Percentiles rank a stretch among this genome's conserved stretches.
Evolutionary conservation across 495 filamentous ascomycete genomes (phyloP).

Genomic region (Massariosphaeria phaeospora): DNA sequence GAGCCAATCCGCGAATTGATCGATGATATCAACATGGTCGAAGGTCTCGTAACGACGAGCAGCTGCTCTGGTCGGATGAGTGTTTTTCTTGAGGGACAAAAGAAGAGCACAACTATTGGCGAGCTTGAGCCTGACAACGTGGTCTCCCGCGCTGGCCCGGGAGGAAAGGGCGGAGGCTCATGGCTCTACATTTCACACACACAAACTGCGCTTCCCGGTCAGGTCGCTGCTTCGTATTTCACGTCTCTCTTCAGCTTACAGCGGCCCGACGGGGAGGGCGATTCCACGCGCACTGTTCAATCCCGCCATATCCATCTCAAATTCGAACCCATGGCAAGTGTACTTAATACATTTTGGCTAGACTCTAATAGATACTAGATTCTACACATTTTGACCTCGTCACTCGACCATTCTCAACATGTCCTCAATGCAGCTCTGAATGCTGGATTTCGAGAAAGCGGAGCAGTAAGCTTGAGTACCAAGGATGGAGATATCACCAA

Average conservation of each 20-base stretch:
- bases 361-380: constrained; percentile 53
- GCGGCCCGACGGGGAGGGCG: not conserved
- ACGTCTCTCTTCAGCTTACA: constrained; percentile 16
- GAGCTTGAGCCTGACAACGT: not conserved
- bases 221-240: not conserved
- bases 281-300: constrained; percentile 12
- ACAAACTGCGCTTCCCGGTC: constrained; percentile 46
- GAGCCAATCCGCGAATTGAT: constrained; percentile 70
- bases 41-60: constrained; percentile 80
- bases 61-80: constrained; percentile 81
- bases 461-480: constrained; percentile 53
- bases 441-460: constrained; percentile 85
- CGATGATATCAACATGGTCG: constrained; percentile 63
- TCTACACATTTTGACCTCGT: constrained; percentile 76
- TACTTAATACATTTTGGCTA: not conserved
- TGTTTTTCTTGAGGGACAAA: constrained; percentile 77
- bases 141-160: constrained; percentile 39
- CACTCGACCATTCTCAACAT: constrained; percentile 62
- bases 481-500: constrained; percentile 42
- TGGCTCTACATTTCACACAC: constrained; percentile 90
- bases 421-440: constrained; percentile 68
- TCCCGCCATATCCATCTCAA: constrained; percentile 70
- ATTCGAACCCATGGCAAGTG: constrained; percentile 85
- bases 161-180: constrained; percentile 72
- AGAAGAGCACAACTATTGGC: constrained; percentile 34